Evolutionary conservation across 1,284 basidiomycete species (phyloP), one percentile per base, ranked within the genome.

Genomic region (Austroboletus niveus): DNA sequence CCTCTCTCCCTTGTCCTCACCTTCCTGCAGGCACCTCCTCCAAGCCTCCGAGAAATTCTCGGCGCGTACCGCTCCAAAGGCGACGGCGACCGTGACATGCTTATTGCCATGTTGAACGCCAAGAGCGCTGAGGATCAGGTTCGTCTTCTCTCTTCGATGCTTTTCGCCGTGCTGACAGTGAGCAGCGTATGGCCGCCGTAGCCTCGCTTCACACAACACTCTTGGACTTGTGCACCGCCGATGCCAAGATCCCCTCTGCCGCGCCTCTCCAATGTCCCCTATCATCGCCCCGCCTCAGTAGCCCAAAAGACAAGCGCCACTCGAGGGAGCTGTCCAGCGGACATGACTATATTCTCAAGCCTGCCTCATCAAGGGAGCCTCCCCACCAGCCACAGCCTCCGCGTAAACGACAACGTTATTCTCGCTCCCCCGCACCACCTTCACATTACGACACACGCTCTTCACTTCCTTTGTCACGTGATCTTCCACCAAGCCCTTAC

Each of bases 91-190:
- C 79, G 92, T 38, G 91, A 94, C 51, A 87, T 94, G 81, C 76
- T 95, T 27, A 78, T 94, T 45, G 83, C 89, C 59, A 89, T 95
- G 78, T 76, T 95, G 48, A 90, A 87, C 57, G 92, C 92, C 66
- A 94, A 95, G 74, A 82, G 84, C 54, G 85, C 92, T 24, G 92
- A 95, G 68, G 92, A 95, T 68, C 88, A 94, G 81, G 85, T 85
- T 42, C 51, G 76, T 68, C 38, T 39, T 48, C 24, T 41, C 45
- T 42, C 51, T 27, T 41, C 42, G 50, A 43, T 49, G 20, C 1
- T 42, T 47, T n/a, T 24, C 29, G 56, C 47, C 49, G 41, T 57
- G 48, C 55, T 59, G 51, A 53, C 27, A 49, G 24, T 14, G 34
- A 49, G 53, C 63, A 89, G 86, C 82, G 88, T 47, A 71, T 88